A percentile compares a stretch with the other conserved stretches of the same genome.
Evolutionary conservation across 768 basidiomycete genomes (phyloP).

Genomic region (Suillus fuscotomentosus): DNA sequence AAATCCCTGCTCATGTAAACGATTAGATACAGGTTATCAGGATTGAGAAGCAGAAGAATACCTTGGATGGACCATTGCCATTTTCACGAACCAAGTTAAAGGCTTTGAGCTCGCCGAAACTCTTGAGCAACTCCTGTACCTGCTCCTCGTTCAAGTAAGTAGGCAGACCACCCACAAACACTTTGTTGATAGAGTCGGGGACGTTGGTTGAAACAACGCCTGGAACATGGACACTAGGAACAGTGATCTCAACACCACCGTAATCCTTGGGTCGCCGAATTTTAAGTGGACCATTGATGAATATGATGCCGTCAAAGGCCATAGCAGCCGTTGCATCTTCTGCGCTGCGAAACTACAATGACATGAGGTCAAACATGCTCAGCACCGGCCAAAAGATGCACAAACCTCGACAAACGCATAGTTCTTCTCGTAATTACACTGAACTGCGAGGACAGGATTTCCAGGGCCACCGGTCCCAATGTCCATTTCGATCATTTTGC

Average conservation of each 20-base stretch:
- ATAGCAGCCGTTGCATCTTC: slow-evolving; percentile 97
- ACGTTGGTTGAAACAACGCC: slow-evolving; percentile 97
- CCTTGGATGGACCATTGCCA: slow-evolving; percentile 86
- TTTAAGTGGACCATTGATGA: slow-evolving; percentile 93
- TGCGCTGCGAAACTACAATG: slow-evolving; percentile 87
- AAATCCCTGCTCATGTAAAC: slow-evolving; percentile 67
- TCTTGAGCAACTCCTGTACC: slow-evolving; percentile 96
- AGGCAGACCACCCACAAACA: slow-evolving; percentile 95
- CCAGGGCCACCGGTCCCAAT: slow-evolving; percentile 83
- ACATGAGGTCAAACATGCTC: slow-evolving; percentile 10
- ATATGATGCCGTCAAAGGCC: slow-evolving; percentile 97
- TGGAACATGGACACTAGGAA: slow-evolving; percentile 78
- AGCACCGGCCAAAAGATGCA: slow-evolving; percentile 1
- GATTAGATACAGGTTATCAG: background rate
- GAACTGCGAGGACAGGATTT: slow-evolving; percentile 89
- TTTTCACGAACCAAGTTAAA: slow-evolving; percentile 98
- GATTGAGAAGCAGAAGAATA: slow-evolving; percentile 26
- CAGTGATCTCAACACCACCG: slow-evolving; percentile 67
- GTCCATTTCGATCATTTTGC: slow-evolving; percentile 91
- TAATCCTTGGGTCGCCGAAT: slow-evolving; percentile 98
- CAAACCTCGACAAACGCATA: slow-evolving; percentile 96
- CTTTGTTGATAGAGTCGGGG: slow-evolving; percentile 96
- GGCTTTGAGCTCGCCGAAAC: slow-evolving; percentile 94
- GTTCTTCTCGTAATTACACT: slow-evolving; percentile 98
- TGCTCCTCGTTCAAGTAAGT: slow-evolving; percentile 97